Evolutionary conservation across 805 yeast species (phyloP).

Genomic region (Kuraishia piskuri): DNA sequence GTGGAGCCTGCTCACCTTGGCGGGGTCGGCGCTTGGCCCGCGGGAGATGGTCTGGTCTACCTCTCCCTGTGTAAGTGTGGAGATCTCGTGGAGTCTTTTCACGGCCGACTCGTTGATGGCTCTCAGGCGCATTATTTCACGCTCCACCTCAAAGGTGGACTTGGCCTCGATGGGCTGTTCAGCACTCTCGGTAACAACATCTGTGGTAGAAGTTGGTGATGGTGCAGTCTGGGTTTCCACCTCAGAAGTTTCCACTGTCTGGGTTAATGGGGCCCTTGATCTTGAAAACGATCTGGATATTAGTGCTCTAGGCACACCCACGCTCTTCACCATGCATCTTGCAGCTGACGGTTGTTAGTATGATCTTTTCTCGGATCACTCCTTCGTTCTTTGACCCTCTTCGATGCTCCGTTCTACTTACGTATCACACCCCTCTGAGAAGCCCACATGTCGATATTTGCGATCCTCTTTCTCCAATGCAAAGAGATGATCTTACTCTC

Average conservation of each 20-base stretch:
- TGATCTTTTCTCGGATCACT: no score
- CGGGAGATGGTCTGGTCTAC: neutral
- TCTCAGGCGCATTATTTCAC: neutral
- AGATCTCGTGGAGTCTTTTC: neutral
- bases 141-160: neutral
- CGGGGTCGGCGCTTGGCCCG: slow-evolving; percentile 5
- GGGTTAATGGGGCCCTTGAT: neutral
- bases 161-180: neutral
- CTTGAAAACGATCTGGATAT: neutral
- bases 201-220: neutral
- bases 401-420: neutral
- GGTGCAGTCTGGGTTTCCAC: neutral
- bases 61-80: slow-evolving; percentile 1
- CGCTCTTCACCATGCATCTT: neutral
- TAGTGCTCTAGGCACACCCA: neutral
- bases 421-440: neutral
- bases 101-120: neutral
- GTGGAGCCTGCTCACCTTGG: slow-evolving; percentile 37
- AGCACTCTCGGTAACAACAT: neutral
- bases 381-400: no score
- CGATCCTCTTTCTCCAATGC: neutral
- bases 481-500: neutral
- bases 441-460: neutral
- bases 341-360: no score
- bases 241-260: neutral